phyloP scores from a whole-genome alignment of 208 protist species.

The Wallacemonas sp. region DNA sequence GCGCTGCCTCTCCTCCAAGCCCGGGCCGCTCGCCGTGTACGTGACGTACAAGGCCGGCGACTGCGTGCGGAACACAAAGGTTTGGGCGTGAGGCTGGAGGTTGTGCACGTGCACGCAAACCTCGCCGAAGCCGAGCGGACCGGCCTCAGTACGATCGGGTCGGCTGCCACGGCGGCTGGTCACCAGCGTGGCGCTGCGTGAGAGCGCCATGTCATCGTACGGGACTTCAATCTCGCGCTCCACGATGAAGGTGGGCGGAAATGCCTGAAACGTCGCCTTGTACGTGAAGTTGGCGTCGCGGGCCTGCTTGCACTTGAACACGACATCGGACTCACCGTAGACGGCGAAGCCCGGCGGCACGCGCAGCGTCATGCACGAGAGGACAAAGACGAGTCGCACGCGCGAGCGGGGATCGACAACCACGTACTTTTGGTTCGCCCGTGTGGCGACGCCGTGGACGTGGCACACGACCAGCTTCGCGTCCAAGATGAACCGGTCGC shows the following conservation, averaged over 20 bases:
- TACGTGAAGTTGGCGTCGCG: constrained; percentile 80
- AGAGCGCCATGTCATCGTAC: constrained; percentile 17
- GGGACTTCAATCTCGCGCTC: constrained; percentile 26
- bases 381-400: constrained; percentile 74
- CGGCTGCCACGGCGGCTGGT: neutral
- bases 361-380: constrained; percentile 49
- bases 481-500: constrained; percentile 42
- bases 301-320: constrained; percentile 87
- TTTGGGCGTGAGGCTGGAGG: constrained; percentile 19
- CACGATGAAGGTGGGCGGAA: constrained; percentile 66
- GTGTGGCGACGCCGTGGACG: constrained; percentile 60
- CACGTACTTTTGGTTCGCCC: constrained; percentile 65
- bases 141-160: neutral
- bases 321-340: constrained; percentile 66
- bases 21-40: constrained; percentile 1
- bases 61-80: constrained; percentile 45
- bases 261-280: constrained; percentile 59
- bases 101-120: constrained; percentile 25
- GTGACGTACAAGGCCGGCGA: constrained; percentile 34
- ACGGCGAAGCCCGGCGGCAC: constrained; percentile 44
- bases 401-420: constrained; percentile 80
- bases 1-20: constrained; percentile 24
- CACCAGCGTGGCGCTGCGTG: neutral
- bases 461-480: constrained; percentile 72
- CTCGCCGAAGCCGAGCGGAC: neutral